A percentile compares a stretch with the other conserved stretches of the same genome.
These are phyloP conservation scores for Aspergillus taichungensis DNA, from an alignment of 495 filamentous ascomycete species.

Conservation along the genomic window DNA sequence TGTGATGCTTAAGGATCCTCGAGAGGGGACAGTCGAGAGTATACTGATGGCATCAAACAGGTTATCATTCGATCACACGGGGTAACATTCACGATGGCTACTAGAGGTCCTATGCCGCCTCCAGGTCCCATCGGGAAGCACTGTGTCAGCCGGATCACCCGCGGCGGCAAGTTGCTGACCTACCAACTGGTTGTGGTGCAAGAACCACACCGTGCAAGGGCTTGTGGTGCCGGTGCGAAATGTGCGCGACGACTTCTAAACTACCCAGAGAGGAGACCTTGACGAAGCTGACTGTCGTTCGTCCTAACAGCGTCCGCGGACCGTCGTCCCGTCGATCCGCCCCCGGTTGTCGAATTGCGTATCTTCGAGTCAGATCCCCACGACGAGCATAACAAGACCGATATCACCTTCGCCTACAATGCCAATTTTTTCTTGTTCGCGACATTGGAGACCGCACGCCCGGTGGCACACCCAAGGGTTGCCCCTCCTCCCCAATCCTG, in stretches of 20 bases:
- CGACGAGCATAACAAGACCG: constrained; percentile 44
- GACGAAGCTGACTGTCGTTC: constrained; percentile 1
- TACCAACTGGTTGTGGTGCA: constrained; percentile 85
- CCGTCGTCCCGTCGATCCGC: constrained; percentile 91
- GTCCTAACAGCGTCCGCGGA: constrained; percentile 71
- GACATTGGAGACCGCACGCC: constrained; percentile 78
- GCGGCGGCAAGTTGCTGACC: constrained; percentile 69
- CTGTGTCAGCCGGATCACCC: constrained; percentile 57
- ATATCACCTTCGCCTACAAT: constrained; percentile 88
- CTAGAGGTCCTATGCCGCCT: constrained; percentile 24
- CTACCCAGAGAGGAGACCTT: not conserved
- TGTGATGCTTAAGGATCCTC: too few species aligned
- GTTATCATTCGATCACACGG: not conserved
- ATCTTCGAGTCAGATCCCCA: constrained; percentile 70
- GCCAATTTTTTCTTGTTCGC: constrained; percentile 98
- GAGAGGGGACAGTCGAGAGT: too few species aligned
- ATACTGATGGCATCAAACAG: not conserved
- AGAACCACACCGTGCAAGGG: constrained; percentile 90
- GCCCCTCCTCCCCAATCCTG: constrained; percentile 56
- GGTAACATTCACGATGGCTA: constrained; percentile 20
- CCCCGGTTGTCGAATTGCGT: constrained; percentile 88
- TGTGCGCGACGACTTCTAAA: constrained; percentile 46
- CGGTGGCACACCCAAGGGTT: constrained; percentile 74
- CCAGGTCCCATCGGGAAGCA: constrained; percentile 51
- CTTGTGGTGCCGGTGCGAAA: constrained; percentile 91